These are phyloP conservation scores for Candida jianshihensis DNA, from an alignment of 805 yeast species.

Conservation along the genomic window DNA sequence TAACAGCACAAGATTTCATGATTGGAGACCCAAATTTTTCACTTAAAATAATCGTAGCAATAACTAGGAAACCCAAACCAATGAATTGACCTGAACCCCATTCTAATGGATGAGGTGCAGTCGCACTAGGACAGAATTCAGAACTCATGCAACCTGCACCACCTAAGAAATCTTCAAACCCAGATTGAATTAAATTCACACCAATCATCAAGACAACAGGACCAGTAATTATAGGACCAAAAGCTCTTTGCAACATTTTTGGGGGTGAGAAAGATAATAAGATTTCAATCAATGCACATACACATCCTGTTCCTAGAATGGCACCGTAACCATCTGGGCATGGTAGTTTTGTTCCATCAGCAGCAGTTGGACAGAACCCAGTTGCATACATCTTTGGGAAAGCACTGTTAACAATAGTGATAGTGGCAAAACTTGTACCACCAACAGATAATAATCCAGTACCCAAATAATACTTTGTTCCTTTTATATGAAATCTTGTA, in stretches of 20 bases:
- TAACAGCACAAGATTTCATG: constrained; percentile 91
- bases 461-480: constrained; percentile 73
- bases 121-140: constrained; percentile 38
- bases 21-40: constrained; percentile 92
- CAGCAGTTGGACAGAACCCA: constrained; percentile 59
- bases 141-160: constrained; percentile 58
- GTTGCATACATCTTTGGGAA: constrained; percentile 72
- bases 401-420: constrained; percentile 69
- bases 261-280: constrained; percentile 74
- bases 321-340: constrained; percentile 92
- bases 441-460: constrained; percentile 87
- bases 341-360: constrained; percentile 60
- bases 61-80: constrained; percentile 84
- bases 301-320: constrained; percentile 73
- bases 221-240: constrained; percentile 90
- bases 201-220: constrained; percentile 89
- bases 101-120: constrained; percentile 48
- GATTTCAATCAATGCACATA: constrained; percentile 72
- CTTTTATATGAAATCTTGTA: constrained; percentile 69
- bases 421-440: constrained; percentile 87
- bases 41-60: constrained; percentile 60
- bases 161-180: constrained; percentile 83
- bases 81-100: constrained; percentile 88
- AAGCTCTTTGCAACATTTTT: constrained; percentile 54
- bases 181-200: constrained; percentile 56